A percentile compares a stretch with the other conserved stretches of the same genome.
These are phyloP conservation scores for Mucor saturninus DNA, from an alignment of 371 early-diverging fungal species.

Conservation along the genomic window DNA sequence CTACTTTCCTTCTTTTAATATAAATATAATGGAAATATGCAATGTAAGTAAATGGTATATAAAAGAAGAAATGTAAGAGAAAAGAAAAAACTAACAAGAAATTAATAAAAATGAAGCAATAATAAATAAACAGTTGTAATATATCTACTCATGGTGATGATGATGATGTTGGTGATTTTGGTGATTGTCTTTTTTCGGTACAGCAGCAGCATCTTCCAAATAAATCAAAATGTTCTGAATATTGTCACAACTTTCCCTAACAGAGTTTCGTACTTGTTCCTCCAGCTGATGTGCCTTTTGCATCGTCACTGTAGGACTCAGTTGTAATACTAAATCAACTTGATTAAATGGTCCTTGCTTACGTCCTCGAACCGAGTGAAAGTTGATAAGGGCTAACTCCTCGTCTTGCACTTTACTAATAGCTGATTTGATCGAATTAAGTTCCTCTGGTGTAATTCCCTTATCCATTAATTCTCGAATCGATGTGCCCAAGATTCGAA, in stretches of 20 bases:
- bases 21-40: no score
- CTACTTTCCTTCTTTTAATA: no score
- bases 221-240: slow-evolving; percentile 47
- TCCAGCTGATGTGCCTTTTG: slow-evolving; percentile 39
- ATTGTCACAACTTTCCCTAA: slow-evolving; percentile 36
- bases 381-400: slow-evolving; percentile 39
- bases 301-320: slow-evolving; percentile 38
- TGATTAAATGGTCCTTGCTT: slow-evolving; percentile 53
- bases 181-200: neutral
- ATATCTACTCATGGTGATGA: slow-evolving; percentile 17
- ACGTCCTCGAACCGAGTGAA: slow-evolving; percentile 54
- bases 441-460: slow-evolving; percentile 32
- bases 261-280: slow-evolving; percentile 30
- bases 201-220: slow-evolving; percentile 28
- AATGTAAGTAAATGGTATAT: neutral
- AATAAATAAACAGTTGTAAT: neutral
- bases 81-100: slow-evolving; percentile 1
- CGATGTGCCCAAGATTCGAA: slow-evolving; percentile 46
- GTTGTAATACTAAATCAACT: slow-evolving; percentile 45
- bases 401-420: slow-evolving; percentile 38
- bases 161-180: neutral
- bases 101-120: neutral
- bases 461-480: slow-evolving; percentile 56
- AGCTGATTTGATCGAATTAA: slow-evolving; percentile 31
- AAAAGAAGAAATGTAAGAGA: neutral